A percentile compares a stretch with the other conserved stretches of the same genome.
Conservation (phyloP, 1,139 yeast species). For the Nakaseomyces kungkrabaensis region DNA sequence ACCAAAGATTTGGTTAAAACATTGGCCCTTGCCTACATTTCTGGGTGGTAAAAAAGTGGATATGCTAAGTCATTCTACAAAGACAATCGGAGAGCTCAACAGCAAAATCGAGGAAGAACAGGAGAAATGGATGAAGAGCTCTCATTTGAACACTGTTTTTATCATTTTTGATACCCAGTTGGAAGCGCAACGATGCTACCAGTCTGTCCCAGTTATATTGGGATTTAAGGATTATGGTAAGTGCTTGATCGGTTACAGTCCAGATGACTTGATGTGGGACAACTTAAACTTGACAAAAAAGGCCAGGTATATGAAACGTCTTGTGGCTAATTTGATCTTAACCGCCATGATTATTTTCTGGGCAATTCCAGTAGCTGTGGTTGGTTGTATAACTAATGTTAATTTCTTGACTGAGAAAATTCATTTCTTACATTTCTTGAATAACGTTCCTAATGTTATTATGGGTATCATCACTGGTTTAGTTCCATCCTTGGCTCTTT, state of each 20-base stretch:
- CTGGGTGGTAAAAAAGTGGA: slow-evolving; percentile 44
- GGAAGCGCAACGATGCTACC: slow-evolving; percentile 62
- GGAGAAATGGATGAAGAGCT: slow-evolving; percentile 31
- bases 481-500: slow-evolving; percentile 58
- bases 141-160: slow-evolving; percentile 46
- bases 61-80: slow-evolving; percentile 48
- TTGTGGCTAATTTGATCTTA: slow-evolving; percentile 45
- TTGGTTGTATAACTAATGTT: slow-evolving; percentile 69
- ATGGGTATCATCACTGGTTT: slow-evolving; percentile 68
- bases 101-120: slow-evolving; percentile 46
- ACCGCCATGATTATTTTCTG: slow-evolving; percentile 56
- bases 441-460: slow-evolving; percentile 47
- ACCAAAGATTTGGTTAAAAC: slow-evolving; percentile 36
- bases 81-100: slow-evolving; percentile 46
- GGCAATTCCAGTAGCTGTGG: slow-evolving; percentile 82
- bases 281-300: slow-evolving; percentile 54
- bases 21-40: slow-evolving; percentile 8
- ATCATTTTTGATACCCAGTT: slow-evolving; percentile 64
- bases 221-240: slow-evolving; percentile 30
- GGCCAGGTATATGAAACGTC: slow-evolving; percentile 42
- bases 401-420: slow-evolving; percentile 52
- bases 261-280: slow-evolving; percentile 56
- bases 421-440: slow-evolving; percentile 53
- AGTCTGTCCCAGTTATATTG: slow-evolving; percentile 42
- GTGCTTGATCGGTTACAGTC: slow-evolving; percentile 47